phyloP scores from a whole-genome alignment of 805 yeast genomes.

The Yarrowia yakushimensis region DNA sequence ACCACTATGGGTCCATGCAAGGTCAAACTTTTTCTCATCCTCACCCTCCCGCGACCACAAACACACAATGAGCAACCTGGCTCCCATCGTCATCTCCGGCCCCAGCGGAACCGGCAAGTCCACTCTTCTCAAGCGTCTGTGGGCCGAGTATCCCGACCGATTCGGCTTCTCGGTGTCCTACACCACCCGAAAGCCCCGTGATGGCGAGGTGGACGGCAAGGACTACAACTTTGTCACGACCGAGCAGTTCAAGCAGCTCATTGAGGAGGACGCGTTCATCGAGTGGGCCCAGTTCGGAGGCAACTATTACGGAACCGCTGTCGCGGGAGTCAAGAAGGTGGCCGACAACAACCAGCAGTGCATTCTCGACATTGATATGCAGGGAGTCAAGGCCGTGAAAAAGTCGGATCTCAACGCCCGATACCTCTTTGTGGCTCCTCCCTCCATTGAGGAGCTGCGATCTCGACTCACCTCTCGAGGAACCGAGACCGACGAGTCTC shows the following conservation, averaged over 20 bases:
- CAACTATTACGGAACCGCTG: constrained; percentile 92
- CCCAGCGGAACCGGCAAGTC: constrained; percentile 96
- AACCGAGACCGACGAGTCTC: constrained; percentile 85
- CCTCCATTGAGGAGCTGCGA: constrained; percentile 75
- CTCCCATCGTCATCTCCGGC: constrained; percentile 94
- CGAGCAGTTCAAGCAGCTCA: constrained; percentile 72
- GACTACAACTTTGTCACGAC: constrained; percentile 86
- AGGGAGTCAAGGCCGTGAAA: constrained; percentile 93
- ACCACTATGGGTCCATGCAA: too few relatives aligned
- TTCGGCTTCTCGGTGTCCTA: constrained; percentile 94
- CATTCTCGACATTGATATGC: constrained; percentile 97
- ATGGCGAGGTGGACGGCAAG: constrained; percentile 83
- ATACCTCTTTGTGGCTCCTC: constrained; percentile 86
- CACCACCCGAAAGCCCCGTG: constrained; percentile 88
- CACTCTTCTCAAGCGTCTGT: constrained; percentile 81
- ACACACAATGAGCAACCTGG: constrained; percentile 37
- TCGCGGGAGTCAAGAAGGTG: constrained; percentile 78
- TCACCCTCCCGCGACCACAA: not conserved
- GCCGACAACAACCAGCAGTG: constrained; percentile 60
- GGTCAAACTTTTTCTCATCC: not conserved
- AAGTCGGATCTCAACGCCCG: constrained; percentile 77
- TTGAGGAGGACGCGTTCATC: constrained; percentile 71
- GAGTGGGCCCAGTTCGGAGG: constrained; percentile 99
- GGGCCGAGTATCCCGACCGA: constrained; percentile 81
- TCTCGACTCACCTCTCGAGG: constrained; percentile 83